phyloP scores from a whole-genome alignment of 1,284 basidiomycete species.

The Microbotryum lychnidis-dioicae region DNA sequence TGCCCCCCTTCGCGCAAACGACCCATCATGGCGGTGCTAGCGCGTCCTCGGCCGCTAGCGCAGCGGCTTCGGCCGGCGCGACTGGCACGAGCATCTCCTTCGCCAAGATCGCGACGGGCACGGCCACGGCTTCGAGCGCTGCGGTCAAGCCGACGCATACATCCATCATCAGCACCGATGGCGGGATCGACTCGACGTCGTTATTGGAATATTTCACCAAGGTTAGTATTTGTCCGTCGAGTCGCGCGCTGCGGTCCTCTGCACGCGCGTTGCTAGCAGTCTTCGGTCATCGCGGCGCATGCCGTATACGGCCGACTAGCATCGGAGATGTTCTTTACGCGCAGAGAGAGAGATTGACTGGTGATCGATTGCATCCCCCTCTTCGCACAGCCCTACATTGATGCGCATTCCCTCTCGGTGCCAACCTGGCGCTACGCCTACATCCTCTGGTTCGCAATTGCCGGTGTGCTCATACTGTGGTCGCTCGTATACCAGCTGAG shows the following conservation, averaged over 20 bases:
- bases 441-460: constrained; percentile 41
- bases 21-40: background rate
- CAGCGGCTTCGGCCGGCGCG: background rate
- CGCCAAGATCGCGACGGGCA: constrained; percentile 5
- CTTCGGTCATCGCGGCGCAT: no score
- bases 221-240: background rate
- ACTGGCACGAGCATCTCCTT: constrained; percentile 10
- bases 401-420: constrained; percentile 41
- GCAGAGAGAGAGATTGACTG: no score
- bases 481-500: constrained; percentile 36
- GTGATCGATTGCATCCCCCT: background rate
- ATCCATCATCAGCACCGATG: constrained; percentile 13
- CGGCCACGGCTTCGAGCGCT: constrained; percentile 5
- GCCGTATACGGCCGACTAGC: background rate
- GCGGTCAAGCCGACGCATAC: constrained; percentile 2
- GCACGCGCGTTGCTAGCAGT: no score
- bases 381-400: constrained; percentile 27
- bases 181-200: constrained; percentile 19
- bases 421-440: constrained; percentile 44
- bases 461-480: constrained; percentile 35
- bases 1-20: background rate
- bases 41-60: background rate
- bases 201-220: constrained; percentile 26
- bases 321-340: no score
- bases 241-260: no score